These are phyloP conservation scores for Ascochyta fabae DNA, from an alignment of 2,329 filamentous ascomycete species.

Conservation along the genomic window DNA sequence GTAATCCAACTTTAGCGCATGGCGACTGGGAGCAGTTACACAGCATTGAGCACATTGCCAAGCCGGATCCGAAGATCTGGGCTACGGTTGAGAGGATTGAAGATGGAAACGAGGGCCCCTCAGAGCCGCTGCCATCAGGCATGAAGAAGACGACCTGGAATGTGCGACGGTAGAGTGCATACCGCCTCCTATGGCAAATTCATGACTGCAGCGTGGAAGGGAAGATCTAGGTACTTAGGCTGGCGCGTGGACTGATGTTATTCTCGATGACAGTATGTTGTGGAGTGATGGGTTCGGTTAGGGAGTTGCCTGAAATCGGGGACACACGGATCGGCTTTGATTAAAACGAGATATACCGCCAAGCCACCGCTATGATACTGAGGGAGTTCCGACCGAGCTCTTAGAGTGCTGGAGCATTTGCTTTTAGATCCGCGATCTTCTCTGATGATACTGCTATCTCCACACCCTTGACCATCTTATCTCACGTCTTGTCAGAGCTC, in stretches of 20 bases:
- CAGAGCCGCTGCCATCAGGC: conserved; percentile 23
- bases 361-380: background rate
- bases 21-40: conserved; percentile 32
- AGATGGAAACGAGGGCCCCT: conserved; percentile 8
- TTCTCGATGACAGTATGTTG: background rate
- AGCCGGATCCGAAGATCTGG: conserved; percentile 27
- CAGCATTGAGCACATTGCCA: conserved; percentile 21
- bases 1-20: conserved; percentile 16
- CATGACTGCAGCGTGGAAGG: background rate
- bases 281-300: background rate
- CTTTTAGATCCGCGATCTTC: background rate
- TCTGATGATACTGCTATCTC: background rate
- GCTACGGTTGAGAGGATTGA: conserved; percentile 23
- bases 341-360: background rate
- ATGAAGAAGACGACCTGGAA: conserved; percentile 43
- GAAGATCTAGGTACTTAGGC: too few species aligned
- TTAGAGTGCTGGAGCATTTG: background rate
- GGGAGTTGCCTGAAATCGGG: background rate
- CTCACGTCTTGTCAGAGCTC: background rate
- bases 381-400: background rate
- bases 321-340: background rate
- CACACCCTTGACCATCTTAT: background rate
- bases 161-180: conserved; percentile 28
- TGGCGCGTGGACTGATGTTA: background rate
- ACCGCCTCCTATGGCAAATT: background rate